These are phyloP conservation scores for Acanthamoeba triangularis DNA, from an alignment of 208 protist species.

Conservation along the genomic window DNA sequence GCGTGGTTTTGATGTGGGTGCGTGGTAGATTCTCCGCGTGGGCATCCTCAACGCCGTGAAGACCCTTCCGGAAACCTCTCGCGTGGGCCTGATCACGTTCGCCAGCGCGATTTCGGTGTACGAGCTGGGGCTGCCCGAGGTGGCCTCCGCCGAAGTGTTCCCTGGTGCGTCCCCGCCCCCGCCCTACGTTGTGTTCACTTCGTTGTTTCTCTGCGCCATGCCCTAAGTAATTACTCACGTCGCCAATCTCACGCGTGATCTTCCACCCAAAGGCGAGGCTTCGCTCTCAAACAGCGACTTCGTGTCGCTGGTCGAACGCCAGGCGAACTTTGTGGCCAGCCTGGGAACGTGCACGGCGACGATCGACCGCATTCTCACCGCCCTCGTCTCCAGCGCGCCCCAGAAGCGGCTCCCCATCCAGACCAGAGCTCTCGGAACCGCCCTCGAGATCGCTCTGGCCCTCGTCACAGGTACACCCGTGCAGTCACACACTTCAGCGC, in stretches of 20 bases:
- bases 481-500: neutral
- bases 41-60: slow-evolving; percentile 40
- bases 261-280: neutral
- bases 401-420: slow-evolving; percentile 15
- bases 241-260: neutral
- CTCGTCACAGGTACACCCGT: neutral
- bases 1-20: neutral
- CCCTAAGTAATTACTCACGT: neutral
- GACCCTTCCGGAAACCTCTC: neutral
- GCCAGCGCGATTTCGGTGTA: slow-evolving; percentile 41
- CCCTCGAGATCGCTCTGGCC: slow-evolving; percentile 22
- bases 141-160: slow-evolving; percentile 62
- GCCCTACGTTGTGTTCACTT: neutral
- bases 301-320: neutral
- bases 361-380: slow-evolving; percentile 40
- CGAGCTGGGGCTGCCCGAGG: slow-evolving; percentile 29
- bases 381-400: slow-evolving; percentile 26
- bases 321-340: slow-evolving; percentile 10
- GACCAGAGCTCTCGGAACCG: slow-evolving; percentile 13
- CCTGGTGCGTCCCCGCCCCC: neutral
- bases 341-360: neutral
- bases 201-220: neutral
- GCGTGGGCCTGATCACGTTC: slow-evolving; percentile 39
- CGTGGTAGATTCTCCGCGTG: neutral
- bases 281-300: neutral